Base-by-base conservation (phyloP, 345 rosid species). In the Eutrema yunnanense region DNA sequence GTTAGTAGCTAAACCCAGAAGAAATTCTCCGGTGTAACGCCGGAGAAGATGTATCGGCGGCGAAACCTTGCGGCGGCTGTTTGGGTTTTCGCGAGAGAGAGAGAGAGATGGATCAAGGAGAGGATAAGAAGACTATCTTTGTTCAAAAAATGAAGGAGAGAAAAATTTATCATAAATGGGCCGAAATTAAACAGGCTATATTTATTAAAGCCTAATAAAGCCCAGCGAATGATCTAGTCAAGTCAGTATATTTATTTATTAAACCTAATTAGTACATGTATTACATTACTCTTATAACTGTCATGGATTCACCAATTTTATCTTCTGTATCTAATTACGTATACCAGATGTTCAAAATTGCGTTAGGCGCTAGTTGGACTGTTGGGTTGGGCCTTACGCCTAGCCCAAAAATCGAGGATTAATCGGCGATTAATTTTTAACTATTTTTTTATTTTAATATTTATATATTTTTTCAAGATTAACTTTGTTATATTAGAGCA, bases 11-110 rank as follows among this genome's bases (percentile, higher is more conserved):
- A 4, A 19, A 12, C 8, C 9, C 29, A 14, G 29, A 36, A 0
- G 22, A 2, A 12, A 12, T 4, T 22, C 16, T 6, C 58, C 67
- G 60, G 33, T 10, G 37, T 14, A 6, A 14, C 60, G 74, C 59
- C 74, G 74, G 33, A 47, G 47, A 58, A 48, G 6, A 60, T 50
- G 2, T 10, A 16, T 40, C 61, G 75, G 61, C 62, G 68, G 75
- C 34, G 53, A 55, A 41, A 38, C 34, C 6, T 40, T 43, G 14
- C 43, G 65, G 13, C 51, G 61, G 72, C 13, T 19, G 71, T 42
- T 67, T 69, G 57, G 74, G 74, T 37, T 70, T 69, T 34, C 4
- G 12, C 12, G 40, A 0, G n/a, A n/a, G 57, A 50, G 56, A 33
- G 65, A 59, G 65, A 59, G 29, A 59, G 29, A 54, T 8, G 13